phyloP scores from a whole-genome alignment of 345 rosid genomes.

The Hibiscus mutabilis region DNA sequence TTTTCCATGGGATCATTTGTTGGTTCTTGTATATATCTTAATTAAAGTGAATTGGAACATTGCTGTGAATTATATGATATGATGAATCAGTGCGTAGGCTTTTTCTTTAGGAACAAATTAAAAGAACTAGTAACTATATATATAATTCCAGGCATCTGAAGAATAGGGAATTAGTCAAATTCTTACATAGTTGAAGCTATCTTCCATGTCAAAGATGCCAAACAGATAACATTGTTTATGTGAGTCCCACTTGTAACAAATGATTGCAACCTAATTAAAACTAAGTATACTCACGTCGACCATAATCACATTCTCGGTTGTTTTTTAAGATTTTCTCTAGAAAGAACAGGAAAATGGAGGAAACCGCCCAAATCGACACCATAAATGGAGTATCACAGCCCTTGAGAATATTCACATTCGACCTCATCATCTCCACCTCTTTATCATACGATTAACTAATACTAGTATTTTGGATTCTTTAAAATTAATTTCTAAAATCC shows the following conservation, averaged over 20 bases:
- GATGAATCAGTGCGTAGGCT: background rate
- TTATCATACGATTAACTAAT: background rate
- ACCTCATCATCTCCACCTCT: slow-evolving; percentile 12
- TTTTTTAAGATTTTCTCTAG: background rate
- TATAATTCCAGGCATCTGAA: background rate
- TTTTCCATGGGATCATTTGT: no score
- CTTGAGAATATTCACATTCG: slow-evolving; percentile 25
- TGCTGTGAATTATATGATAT: no score
- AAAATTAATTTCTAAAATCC: no score
- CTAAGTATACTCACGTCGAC: background rate
- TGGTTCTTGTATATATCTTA: background rate
- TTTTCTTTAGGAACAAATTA: background rate
- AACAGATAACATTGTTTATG: slow-evolving; percentile 10
- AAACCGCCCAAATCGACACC: slow-evolving; percentile 32
- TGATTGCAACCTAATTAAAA: background rate
- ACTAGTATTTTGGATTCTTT: no score
- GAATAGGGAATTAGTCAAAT: background rate
- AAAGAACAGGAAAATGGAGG: slow-evolving; percentile 4
- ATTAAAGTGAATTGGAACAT: background rate
- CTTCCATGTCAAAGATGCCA: slow-evolving; percentile 4
- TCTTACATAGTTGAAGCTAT: slow-evolving; percentile 6
- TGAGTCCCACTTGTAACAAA: background rate
- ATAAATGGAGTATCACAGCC: background rate
- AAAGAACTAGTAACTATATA: background rate
- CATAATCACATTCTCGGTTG: background rate